A percentile compares a stretch with the other conserved stretches of the same genome.
Evolutionary conservation across 2,329 filamentous ascomycete genomes (phyloP).

Genomic region (Penicillium sp.): DNA sequence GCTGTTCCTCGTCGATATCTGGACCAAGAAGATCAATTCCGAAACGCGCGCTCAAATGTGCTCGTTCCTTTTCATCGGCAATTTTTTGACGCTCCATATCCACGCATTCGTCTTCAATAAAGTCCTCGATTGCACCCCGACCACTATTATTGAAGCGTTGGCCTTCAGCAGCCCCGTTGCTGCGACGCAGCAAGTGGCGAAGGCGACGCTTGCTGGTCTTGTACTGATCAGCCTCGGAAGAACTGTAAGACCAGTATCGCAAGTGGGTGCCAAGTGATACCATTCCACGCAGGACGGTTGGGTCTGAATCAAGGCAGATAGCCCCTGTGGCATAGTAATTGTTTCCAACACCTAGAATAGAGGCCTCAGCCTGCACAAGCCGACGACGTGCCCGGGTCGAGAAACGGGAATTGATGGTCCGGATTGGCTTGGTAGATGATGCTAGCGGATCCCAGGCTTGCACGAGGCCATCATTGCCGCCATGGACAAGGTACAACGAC

Average conservation of each 20-base stretch:
- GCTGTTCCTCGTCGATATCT: constrained; percentile 59
- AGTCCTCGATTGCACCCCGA: constrained; percentile 70
- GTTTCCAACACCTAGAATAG: constrained; percentile 65
- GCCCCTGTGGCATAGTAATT: constrained; percentile 80
- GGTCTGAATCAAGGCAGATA: constrained; percentile 81
- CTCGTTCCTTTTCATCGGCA: constrained; percentile 64
- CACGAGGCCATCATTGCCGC: constrained; percentile 89
- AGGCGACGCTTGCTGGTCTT: constrained; percentile 75
- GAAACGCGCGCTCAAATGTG: constrained; percentile 73
- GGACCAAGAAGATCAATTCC: constrained; percentile 70
- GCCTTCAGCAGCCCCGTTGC: constrained; percentile 52
- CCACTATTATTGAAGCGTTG: constrained; percentile 62
- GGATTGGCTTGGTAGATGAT: constrained; percentile 72
- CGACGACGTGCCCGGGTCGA: constrained; percentile 78
- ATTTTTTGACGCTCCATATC: constrained; percentile 74
- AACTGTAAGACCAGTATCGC: constrained; percentile 92
- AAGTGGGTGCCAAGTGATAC: constrained; percentile 83
- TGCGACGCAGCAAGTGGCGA: constrained; percentile 65
- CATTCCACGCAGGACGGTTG: constrained; percentile 79
- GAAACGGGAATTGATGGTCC: constrained; percentile 82
- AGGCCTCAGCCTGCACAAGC: constrained; percentile 64
- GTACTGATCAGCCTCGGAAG: constrained; percentile 69
- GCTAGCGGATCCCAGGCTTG: constrained; percentile 96
- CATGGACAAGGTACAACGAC: constrained; percentile 84
- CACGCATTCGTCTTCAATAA: constrained; percentile 80